Conservation (phyloP, 345 rosid species). For the Turritis glabra region DNA sequence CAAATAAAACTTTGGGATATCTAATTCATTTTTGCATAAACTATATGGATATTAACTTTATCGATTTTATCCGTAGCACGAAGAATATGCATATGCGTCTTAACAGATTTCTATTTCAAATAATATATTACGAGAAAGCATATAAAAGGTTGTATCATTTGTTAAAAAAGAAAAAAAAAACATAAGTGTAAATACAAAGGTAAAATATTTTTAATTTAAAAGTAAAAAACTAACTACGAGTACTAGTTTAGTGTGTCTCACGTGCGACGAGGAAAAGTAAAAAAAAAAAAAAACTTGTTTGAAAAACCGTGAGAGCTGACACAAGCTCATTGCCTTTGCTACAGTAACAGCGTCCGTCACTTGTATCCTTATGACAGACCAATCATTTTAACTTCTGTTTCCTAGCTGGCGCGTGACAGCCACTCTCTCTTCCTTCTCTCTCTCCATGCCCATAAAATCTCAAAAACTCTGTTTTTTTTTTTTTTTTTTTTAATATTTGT, state of each 20-base stretch:
- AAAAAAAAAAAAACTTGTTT: conserved; percentile 17
- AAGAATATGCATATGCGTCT: not conserved
- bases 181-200: too few species aligned
- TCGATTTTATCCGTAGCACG: too few species aligned
- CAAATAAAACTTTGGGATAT: not conserved
- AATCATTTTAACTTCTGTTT: conserved; percentile 44
- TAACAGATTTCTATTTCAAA: conserved; percentile 28
- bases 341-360: conserved; percentile 37
- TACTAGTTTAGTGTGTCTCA: conserved; percentile 41
- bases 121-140: conserved; percentile 3
- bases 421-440: conserved; percentile 7
- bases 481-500: not conserved
- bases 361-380: conserved; percentile 37
- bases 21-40: not conserved
- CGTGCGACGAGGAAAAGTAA: conserved; percentile 40
- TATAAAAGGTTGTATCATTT: conserved; percentile 23
- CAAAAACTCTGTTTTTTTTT: conserved; percentile 27
- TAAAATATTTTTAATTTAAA: too few species aligned
- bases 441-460: conserved; percentile 30
- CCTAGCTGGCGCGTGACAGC: conserved; percentile 28
- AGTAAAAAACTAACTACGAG: not conserved
- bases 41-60: not conserved
- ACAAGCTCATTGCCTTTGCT: conserved; percentile 34
- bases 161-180: conserved; percentile 8
- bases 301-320: conserved; percentile 29